Base-by-base conservation (phyloP, 2,329 filamentous ascomycete genomes). In the Cladophialophora exuberans region DNA sequence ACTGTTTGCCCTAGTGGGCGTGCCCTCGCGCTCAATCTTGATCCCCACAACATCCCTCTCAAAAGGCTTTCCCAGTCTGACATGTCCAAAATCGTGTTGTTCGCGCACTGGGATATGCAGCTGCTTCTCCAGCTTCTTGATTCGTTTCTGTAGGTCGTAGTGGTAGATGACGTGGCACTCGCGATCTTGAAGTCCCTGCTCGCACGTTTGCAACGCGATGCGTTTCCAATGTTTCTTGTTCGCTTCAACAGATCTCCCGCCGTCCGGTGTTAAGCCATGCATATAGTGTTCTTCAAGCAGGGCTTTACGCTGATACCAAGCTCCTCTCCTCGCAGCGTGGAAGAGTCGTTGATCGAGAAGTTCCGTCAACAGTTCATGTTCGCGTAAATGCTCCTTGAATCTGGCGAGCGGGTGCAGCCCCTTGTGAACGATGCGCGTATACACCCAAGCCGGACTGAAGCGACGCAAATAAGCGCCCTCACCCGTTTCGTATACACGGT, bases 201-300 rank as follows among this genome's bases (percentile, higher is more conserved):
- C 92, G 67, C 94, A 97, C 0, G 94, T 99, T 6, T 77, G 74
- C 3, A 89, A 77, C 0, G 94, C 90, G 17, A 85, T 79, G 6
- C 82, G 79, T 67, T 86, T 90, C 92, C 92, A 99, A 62, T 89
- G 80, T 65, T 87, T 93, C 73, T 89, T 94, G 66, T 88, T 87
- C 6, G 75, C 72, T 38, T 88, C 84, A 13, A 78, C 72, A 33
- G 68, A 75, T 35, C 77, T 75, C 23, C 72, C 76, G 2, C 75
- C 73, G 2, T 70, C 70, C 0, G 80, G 75, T 25, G 76, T 79
- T 4, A 88, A 68, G 3, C 80, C 76, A 66, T 85, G 81, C 89
- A 97, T 92, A 70, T 99, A 97, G 68, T 95, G 91, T 69, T 99
- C 94, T 74, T 99, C 94, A 1, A 99, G 72, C 1, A 99, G 76